A percentile compares a stretch with the other conserved stretches of the same genome.
Evolutionary conservation across 225 moss, liverwort and hornwort species (phyloP).

Genomic region (Sphagnum contortum): DNA sequence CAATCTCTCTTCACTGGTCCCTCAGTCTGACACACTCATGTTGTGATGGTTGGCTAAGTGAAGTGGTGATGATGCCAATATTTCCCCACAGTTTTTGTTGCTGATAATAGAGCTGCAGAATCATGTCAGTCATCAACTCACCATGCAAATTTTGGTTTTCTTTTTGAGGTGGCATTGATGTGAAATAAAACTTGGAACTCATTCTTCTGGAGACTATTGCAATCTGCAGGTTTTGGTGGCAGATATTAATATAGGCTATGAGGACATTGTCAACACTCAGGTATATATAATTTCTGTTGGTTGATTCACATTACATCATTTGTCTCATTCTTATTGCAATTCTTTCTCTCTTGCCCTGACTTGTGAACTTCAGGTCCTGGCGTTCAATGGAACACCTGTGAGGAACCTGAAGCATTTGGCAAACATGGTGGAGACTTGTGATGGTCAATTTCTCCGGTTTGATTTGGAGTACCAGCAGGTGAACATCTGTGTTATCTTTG

Average conservation of each 20-base stretch:
- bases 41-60: too few relatives aligned
- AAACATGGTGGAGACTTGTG: constrained; percentile 88
- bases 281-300: constrained; percentile 15
- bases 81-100: too few relatives aligned
- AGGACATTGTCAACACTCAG: constrained; percentile 99
- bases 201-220: too few relatives aligned
- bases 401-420: constrained; percentile 94
- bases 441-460: constrained; percentile 85
- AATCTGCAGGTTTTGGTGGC: constrained; percentile 80
- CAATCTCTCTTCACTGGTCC: too few relatives aligned
- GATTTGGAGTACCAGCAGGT: constrained; percentile 99
- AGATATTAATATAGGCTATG: constrained; percentile 98
- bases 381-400: constrained; percentile 88
- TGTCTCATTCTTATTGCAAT: neutral
- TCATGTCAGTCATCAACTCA: too few relatives aligned
- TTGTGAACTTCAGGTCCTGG: constrained; percentile 53
- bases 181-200: too few relatives aligned
- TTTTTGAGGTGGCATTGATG: too few relatives aligned
- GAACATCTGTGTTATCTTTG: neutral
- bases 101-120: too few relatives aligned
- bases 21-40: too few relatives aligned
- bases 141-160: too few relatives aligned
- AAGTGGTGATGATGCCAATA: too few relatives aligned
- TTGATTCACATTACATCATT: neutral
- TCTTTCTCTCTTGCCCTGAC: too few relatives aligned